Conservation (phyloP, 2,329 filamentous ascomycete genomes). For the Pseudogymnoascus sp. region DNA sequence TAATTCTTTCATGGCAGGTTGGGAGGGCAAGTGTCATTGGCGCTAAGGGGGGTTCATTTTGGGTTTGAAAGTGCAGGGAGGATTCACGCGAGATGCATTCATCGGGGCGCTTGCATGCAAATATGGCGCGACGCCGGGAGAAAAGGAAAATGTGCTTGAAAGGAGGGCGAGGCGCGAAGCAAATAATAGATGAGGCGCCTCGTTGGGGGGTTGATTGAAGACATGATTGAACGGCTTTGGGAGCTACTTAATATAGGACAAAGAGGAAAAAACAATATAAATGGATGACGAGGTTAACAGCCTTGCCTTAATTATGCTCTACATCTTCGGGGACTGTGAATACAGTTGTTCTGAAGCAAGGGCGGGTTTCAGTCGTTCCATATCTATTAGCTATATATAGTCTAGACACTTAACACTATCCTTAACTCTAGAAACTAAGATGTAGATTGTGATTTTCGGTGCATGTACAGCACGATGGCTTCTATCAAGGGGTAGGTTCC, state of each 20-base stretch:
- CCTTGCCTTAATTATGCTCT: slow-evolving; percentile 5
- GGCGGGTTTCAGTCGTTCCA: not conserved
- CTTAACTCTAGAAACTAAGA: not conserved
- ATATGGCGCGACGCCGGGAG: not conserved
- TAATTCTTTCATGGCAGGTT: slow-evolving; percentile 8
- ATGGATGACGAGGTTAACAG: slow-evolving; percentile 1
- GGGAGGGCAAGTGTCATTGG: not conserved
- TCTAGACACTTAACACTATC: not conserved
- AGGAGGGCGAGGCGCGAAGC: not conserved
- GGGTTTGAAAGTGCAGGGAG: not conserved
- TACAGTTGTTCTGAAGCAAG: not conserved
- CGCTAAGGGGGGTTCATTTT: not conserved
- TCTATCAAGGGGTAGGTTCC: not conserved
- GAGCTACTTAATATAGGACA: slow-evolving; percentile 4
- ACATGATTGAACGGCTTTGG: slow-evolving; percentile 8
- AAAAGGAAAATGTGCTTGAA: not conserved
- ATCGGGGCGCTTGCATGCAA: not conserved
- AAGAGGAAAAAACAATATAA: slow-evolving; percentile 2
- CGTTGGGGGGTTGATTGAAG: not conserved
- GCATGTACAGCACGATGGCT: not conserved
- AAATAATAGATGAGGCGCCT: slow-evolving; percentile 4
- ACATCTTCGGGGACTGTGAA: not conserved
- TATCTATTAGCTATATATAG: not conserved
- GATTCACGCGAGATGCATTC: not conserved
- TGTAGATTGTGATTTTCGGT: not conserved